These are phyloP conservation scores for Cutaneotrichosporon arboriforme DNA, from an alignment of 1,284 basidiomycete species.

Conservation along the genomic window DNA sequence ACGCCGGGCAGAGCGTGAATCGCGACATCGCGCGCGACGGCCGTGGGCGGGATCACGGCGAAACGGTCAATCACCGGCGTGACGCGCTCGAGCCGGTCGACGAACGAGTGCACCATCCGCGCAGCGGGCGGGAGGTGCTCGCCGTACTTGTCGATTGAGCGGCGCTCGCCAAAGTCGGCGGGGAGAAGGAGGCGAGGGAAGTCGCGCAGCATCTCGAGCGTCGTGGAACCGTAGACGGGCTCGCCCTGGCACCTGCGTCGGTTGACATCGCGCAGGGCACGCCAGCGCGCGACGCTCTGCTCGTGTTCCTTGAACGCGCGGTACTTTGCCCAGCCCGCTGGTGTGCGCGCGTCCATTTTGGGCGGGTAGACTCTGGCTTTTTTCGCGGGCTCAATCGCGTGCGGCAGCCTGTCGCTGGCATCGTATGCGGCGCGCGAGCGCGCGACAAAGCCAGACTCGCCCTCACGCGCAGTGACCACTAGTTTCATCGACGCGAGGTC, in stretches of 20 bases:
- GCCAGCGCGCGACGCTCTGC: conserved; percentile 59
- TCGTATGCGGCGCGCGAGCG: conserved; percentile 60
- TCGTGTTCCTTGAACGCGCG: conserved; percentile 57
- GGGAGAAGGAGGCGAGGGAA: conserved; percentile 57
- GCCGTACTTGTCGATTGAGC: conserved; percentile 26
- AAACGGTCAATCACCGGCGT: conserved; percentile 63
- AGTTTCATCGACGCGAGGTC: conserved; percentile 65
- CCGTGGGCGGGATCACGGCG: conserved; percentile 75
- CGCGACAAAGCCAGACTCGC: conserved; percentile 53
- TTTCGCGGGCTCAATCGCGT: conserved; percentile 53
- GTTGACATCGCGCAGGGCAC: conserved; percentile 70
- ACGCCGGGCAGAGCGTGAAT: conserved; percentile 33
- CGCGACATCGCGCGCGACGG: conserved; percentile 70
- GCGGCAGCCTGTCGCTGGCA: conserved; percentile 62
- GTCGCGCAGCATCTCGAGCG: conserved; percentile 52
- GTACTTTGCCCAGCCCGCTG: conserved; percentile 64
- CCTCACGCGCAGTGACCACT: conserved; percentile 55
- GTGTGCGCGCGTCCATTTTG: conserved; percentile 62
- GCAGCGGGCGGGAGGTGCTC: conserved; percentile 47
- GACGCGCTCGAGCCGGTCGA: conserved; percentile 58
- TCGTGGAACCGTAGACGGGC: conserved; percentile 64
- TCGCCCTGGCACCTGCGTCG: conserved; percentile 60
- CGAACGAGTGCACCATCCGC: conserved; percentile 61
- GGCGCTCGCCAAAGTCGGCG: conserved; percentile 51
- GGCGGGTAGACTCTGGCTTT: conserved; percentile 54